These are phyloP conservation scores for Globisporangium nunn DNA, from an alignment of 352 stramenopile genomes.

Conservation along the genomic window DNA sequence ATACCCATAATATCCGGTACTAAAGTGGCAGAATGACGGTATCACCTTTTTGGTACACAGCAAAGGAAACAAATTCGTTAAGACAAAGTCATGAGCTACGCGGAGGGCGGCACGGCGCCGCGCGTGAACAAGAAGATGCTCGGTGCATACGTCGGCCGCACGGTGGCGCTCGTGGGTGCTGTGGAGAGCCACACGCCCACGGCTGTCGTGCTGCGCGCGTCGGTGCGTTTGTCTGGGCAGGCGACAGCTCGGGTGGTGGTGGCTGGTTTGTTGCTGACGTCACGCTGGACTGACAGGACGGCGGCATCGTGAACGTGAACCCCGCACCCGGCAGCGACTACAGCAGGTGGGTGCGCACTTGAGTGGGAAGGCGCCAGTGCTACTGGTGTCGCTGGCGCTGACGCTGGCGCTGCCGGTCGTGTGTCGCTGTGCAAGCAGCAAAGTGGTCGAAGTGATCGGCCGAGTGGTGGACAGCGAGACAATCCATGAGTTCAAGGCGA, in stretches of 20 bases:
- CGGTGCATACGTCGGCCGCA: conserved; percentile 50
- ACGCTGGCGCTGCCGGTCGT: not conserved
- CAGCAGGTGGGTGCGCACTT: conserved; percentile 27
- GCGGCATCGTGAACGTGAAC: conserved; percentile 71
- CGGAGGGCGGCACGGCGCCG: conserved; percentile 54
- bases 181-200: conserved; percentile 73
- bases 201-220: conserved; percentile 63
- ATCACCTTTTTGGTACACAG: no score
- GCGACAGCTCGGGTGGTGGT: no score
- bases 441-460: conserved; percentile 83
- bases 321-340: conserved; percentile 70
- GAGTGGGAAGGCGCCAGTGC: no score
- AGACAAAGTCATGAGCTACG: conserved; percentile 37
- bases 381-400: not conserved
- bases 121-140: conserved; percentile 82
- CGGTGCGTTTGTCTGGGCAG: conserved; percentile 25
- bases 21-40: no score
- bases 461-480: conserved; percentile 61
- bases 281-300: conserved; percentile 30
- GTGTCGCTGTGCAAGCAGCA: conserved; percentile 21
- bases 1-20: no score
- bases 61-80: no score
- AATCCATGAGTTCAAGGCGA: conserved; percentile 83
- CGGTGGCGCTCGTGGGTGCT: conserved; percentile 65
- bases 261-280: not conserved